Evolutionary conservation across 2,329 filamentous ascomycete species (phyloP), one percentile per base, ranked within the genome.

Genomic region (Monosporascus sp.): DNA sequence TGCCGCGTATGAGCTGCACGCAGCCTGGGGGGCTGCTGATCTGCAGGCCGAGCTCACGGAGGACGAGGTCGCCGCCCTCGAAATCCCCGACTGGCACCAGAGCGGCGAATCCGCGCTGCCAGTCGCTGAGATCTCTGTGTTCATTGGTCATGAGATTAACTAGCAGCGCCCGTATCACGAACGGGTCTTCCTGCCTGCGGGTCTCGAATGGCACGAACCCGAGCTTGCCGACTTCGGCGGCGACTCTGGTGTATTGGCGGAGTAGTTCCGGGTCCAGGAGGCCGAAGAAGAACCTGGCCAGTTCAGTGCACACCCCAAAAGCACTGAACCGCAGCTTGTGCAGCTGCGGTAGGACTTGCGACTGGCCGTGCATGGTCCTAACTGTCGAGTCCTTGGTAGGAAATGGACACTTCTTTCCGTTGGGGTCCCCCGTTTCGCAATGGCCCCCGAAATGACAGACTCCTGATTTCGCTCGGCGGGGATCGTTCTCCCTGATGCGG

Each of bases 141-240:
- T 48, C 50, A 11, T 48, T 41, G 14, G 50, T 52, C 45, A 52
- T 47, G 15, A 52, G 15, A 24, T 52, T 52, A n/a, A 52, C 31
- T 15, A 52, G 44, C 7, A 52, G 7, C 17, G 50, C 44, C 6
- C 44, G 35, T 47, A 52, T 20, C 3, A 26, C 20, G 17, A 52
- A 48, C 8, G 44, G 43, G n/a, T 52, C 50, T 15, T 48, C 35
- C 3, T 14, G 15, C 17, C 26, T 48, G 3, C 44, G 24, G 14
- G 50, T 52, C 45, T 52, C 44, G 24, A 46, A 47, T 5, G 31
- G 5, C 40, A 43, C n/a, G 40, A 20, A 43, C 6, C 17, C n/a
- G n/a, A 43, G 40, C 14, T 43, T 43, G 20, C 7, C 17, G 14
- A 37, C 44, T 24, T 48, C 17, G 14, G 38, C 38, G 17, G 46